phyloP scores from a whole-genome alignment of 805 yeast species.

The Spathaspora sp. region DNA sequence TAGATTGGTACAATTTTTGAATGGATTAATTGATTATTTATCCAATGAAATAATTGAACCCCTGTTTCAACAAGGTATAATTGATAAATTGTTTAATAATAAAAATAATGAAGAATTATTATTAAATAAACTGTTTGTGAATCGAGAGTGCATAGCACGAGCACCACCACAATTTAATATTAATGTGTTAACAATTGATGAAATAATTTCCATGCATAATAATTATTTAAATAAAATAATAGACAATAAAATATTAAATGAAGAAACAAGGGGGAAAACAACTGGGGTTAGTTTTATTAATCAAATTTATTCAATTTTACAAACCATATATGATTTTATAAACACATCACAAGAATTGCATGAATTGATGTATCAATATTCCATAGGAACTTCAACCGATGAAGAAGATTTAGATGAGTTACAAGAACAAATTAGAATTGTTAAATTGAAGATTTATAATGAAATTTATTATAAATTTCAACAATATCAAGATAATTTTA shows the following conservation, averaged over 20 bases:
- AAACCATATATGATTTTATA: slow-evolving; percentile 28
- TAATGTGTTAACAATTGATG: slow-evolving; percentile 46
- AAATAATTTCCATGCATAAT: slow-evolving; percentile 37
- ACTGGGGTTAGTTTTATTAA: slow-evolving; percentile 26
- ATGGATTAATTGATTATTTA: slow-evolving; percentile 36
- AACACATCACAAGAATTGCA: slow-evolving; percentile 33
- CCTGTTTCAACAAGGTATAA: slow-evolving; percentile 24
- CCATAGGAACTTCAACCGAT: slow-evolving; percentile 12
- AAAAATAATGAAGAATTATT: slow-evolving; percentile 4
- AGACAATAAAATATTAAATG: slow-evolving; percentile 29
- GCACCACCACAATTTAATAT: slow-evolving; percentile 9
- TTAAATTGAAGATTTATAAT: slow-evolving; percentile 37
- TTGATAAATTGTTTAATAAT: slow-evolving; percentile 7
- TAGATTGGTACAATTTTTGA: slow-evolving; percentile 40
- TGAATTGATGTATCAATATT: slow-evolving; percentile 23
- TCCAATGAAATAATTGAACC: slow-evolving; percentile 46
- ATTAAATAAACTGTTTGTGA: slow-evolving; percentile 2
- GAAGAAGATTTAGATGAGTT: slow-evolving; percentile 11
- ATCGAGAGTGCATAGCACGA: not conserved
- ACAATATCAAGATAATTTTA: slow-evolving; percentile 37
- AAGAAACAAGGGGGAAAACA: slow-evolving; percentile 23
- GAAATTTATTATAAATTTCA: slow-evolving; percentile 42
- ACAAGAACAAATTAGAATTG: slow-evolving; percentile 26
- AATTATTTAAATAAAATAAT: slow-evolving; percentile 25
- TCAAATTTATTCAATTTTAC: slow-evolving; percentile 30